These are phyloP conservation scores for Wickerhamomyces bovis DNA, from an alignment of 805 yeast species.

Conservation along the genomic window DNA sequence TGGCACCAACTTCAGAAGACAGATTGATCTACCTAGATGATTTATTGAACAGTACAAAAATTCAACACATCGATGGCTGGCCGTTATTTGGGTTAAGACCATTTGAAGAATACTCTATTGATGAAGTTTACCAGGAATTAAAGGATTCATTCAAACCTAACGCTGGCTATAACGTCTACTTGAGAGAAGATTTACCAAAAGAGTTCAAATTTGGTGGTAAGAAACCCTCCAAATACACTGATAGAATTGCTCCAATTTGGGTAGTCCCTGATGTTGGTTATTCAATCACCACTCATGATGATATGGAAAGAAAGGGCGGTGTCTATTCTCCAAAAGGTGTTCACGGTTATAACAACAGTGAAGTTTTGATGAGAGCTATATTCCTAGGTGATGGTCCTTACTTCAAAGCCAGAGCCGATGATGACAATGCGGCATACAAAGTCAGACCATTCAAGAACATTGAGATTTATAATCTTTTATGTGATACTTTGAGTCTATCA, in stretches of 20 bases:
- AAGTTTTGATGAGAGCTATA: constrained; percentile 74
- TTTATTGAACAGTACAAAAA: constrained; percentile 42
- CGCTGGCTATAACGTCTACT: constrained; percentile 40
- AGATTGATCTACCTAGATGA: constrained; percentile 72
- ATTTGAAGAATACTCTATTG: constrained; percentile 29
- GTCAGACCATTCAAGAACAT: constrained; percentile 62
- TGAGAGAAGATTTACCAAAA: constrained; percentile 46
- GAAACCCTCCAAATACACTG: constrained; percentile 29
- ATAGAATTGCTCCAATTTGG: constrained; percentile 82
- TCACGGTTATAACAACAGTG: constrained; percentile 79
- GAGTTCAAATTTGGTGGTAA: constrained; percentile 29
- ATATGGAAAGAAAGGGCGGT: constrained; percentile 34
- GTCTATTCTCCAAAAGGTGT: constrained; percentile 44
- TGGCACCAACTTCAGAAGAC: constrained; percentile 78
- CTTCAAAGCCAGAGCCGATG: constrained; percentile 33
- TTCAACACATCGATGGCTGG: constrained; percentile 75
- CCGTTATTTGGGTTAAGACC: constrained; percentile 81
- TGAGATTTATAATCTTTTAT: constrained; percentile 68
- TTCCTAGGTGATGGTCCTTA: constrained; percentile 81
- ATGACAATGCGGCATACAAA: constrained; percentile 22
- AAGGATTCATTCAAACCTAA: constrained; percentile 25
- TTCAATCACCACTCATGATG: constrained; percentile 55
- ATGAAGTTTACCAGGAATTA: constrained; percentile 43
- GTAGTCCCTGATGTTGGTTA: constrained; percentile 80
- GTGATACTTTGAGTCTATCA: constrained; percentile 49